phyloP scores from a whole-genome alignment of 2,329 filamentous ascomycete genomes.

The Scytalidium sp. region DNA sequence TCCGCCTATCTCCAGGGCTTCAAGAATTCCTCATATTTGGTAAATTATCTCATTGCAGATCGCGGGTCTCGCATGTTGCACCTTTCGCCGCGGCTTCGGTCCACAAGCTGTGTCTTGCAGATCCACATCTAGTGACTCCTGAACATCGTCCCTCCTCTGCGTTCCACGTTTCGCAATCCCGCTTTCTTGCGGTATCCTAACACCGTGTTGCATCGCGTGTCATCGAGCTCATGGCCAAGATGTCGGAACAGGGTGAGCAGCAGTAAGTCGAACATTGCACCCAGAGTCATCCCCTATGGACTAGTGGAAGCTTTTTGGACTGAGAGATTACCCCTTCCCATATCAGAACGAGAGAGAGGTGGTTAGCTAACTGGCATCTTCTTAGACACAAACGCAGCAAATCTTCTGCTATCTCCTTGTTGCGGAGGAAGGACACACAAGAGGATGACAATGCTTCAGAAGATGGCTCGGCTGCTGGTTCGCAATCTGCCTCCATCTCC shows the following conservation, averaged over 20 bases:
- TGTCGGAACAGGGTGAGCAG: not conserved
- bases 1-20: not conserved
- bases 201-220: not conserved
- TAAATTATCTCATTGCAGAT: no score
- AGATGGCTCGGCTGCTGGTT: constrained; percentile 18
- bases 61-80: not conserved
- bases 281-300: no score
- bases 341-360: no score
- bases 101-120: not conserved
- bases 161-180: constrained; percentile 37
- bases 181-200: not conserved
- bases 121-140: constrained; percentile 38
- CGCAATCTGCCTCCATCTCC: constrained; percentile 18
- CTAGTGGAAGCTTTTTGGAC: no score
- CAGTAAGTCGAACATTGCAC: not conserved
- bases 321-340: no score
- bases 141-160: constrained; percentile 44
- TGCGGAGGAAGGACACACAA: constrained; percentile 43
- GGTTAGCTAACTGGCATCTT: constrained; percentile 4
- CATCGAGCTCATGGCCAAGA: not conserved
- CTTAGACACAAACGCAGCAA: constrained; percentile 46
- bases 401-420: constrained; percentile 50
- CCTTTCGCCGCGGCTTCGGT: not conserved
- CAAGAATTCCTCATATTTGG: not conserved
- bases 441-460: constrained; percentile 28